Evolutionary conservation across 2,329 filamentous ascomycete genomes (phyloP).

Genomic region (Fusarium multiceps): DNA sequence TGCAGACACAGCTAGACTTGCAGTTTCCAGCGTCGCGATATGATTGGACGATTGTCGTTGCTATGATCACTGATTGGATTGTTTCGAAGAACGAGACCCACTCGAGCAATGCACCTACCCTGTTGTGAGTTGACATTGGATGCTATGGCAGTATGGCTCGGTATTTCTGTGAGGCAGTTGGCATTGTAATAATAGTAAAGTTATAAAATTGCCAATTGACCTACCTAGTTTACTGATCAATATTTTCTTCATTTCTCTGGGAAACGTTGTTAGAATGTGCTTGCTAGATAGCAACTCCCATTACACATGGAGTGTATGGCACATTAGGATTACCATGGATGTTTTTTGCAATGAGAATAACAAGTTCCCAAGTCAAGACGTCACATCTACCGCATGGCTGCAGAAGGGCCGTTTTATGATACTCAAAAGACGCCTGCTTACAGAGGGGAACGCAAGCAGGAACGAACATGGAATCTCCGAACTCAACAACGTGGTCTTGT

Average conservation of each 20-base stretch:
- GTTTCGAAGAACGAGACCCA: accelerated
- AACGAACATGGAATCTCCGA: background rate
- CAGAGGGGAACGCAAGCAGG: background rate
- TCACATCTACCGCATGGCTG: background rate
- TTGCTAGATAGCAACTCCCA: too few species aligned
- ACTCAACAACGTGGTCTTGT: background rate
- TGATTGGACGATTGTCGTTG: background rate
- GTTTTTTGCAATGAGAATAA: accelerated
- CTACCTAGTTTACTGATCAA: too few species aligned
- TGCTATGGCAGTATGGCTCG: background rate
- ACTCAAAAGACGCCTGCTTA: background rate
- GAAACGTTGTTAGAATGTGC: accelerated
- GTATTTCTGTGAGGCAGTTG: background rate
- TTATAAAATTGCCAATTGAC: background rate
- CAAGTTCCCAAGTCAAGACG: background rate
- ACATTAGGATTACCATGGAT: accelerated
- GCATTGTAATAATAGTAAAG: background rate
- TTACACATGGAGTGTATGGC: too few species aligned
- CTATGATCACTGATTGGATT: background rate
- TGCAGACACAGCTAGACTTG: background rate
- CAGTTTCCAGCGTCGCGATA: background rate
- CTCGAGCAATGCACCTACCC: background rate
- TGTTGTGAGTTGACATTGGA: background rate
- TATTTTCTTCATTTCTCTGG: background rate
- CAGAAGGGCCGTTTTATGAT: background rate